Base-by-base conservation (phyloP, 2,329 filamentous ascomycete species). In the Ceratocystis colombiana region DNA sequence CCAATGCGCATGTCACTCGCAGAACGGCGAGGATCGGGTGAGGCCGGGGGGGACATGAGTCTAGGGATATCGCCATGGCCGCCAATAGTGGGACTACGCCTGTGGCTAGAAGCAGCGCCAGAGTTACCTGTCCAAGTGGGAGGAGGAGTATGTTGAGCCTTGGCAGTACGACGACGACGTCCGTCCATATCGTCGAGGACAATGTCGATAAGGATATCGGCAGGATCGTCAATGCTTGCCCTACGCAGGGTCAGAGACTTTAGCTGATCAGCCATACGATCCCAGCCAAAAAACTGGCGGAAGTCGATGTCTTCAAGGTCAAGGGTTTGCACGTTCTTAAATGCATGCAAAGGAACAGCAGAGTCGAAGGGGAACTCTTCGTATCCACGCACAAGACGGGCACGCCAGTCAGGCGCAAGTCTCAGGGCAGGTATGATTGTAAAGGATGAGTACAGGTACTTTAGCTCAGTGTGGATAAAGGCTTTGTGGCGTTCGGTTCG, bases 301-400 rank as follows among this genome's bases (percentile, higher is more conserved):
- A 96, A 96, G 76, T 99, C 94, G 73, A 97, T 88, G 76, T 95
- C 92, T 77, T 88, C 92, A 64, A 99, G 89, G 75, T 99, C 94
- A 70, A 99, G 81, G 25, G 90, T 88, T 76, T 93, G 93, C 65
- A 97, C 79, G 71, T 97, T 99, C 78, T 99, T 97, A 83, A 99
- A 97, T 7, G 89, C 89, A 75, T 96, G 88, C n/a, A 99, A 80
- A 22, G 94, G 94, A 37, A 99, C 94, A 22, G 94, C 94, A 28
- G 90, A 96, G 76, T 99, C 94, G 75, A 97, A 96, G 2, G 94
- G 94, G 71, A 97, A 99, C 76, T 96, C 93, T 76, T 99, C 94
- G 73, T 94, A 97, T 33, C 93, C 93, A 70, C 87, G 84, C 71
- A 99, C 96, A 68, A 96, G 79, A 64, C 88, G 87, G 62, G 93